phyloP scores from a whole-genome alignment of 371 early-diverging fungal genomes.

The Actinomucor elegans region DNA sequence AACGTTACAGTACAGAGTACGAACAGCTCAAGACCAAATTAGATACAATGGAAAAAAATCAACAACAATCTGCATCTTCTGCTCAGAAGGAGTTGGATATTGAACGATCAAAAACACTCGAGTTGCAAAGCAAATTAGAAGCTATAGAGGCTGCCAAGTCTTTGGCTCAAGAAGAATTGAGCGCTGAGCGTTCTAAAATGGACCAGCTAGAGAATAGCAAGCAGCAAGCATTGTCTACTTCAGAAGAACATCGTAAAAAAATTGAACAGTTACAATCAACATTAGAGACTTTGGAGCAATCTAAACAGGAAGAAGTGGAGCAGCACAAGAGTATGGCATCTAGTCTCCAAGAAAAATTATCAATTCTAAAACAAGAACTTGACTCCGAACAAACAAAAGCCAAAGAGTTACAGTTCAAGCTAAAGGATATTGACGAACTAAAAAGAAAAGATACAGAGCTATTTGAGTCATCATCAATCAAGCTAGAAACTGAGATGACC shows the following conservation, averaged over 20 bases:
- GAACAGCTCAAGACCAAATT: background rate
- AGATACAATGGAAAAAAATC: background rate
- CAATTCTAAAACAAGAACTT: background rate
- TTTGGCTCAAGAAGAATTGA: background rate
- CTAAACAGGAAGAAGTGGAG: background rate
- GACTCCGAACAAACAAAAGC: constrained; percentile 4
- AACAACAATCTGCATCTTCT: background rate
- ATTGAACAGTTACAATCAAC: background rate
- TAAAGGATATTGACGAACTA: background rate
- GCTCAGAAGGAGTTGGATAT: background rate
- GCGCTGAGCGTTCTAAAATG: background rate
- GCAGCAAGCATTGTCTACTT: background rate
- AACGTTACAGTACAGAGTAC: background rate
- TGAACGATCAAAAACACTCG: background rate
- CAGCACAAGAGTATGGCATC: too few species aligned
- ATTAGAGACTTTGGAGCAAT: background rate
- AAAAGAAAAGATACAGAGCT: background rate
- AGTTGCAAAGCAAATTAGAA: constrained; percentile 1
- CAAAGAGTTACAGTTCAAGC: background rate
- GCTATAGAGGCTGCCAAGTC: background rate
- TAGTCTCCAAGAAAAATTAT: background rate
- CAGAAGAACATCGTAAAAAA: background rate
- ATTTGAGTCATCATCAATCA: background rate
- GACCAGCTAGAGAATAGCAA: background rate
- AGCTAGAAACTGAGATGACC: background rate